Conservation (phyloP, 225 moss, liverwort and hornwort species). For the Sphagnum contortum region DNA sequence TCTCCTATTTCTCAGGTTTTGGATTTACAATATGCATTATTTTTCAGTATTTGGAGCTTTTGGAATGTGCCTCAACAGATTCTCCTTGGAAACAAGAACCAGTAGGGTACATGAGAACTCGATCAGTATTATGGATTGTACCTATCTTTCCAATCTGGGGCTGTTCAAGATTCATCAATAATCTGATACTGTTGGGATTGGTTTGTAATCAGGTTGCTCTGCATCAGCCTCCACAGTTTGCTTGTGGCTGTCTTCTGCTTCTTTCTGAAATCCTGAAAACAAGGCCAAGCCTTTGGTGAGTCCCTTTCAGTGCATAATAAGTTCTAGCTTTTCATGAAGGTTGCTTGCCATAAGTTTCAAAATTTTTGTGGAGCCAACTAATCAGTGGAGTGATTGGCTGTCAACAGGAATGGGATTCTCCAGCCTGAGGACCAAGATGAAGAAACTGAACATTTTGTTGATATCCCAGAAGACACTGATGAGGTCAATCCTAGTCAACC, state of each 20-base stretch:
- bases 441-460: slow-evolving; percentile 84
- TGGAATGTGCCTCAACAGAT: not conserved
- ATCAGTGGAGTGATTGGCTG: slow-evolving; percentile 8
- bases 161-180: not conserved
- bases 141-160: too few species aligned
- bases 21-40: not conserved
- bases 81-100: too few species aligned
- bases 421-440: slow-evolving; percentile 76
- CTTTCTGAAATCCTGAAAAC: slow-evolving; percentile 89
- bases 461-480: slow-evolving; percentile 41
- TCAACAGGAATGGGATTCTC: slow-evolving; percentile 68
- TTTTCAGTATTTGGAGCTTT: not conserved
- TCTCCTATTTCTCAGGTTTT: slow-evolving; percentile 5
- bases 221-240: slow-evolving; percentile 87
- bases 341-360: too few species aligned
- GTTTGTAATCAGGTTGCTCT: slow-evolving; percentile 54
- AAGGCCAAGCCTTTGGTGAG: slow-evolving; percentile 88
- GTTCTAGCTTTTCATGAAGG: too few species aligned
- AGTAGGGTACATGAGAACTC: too few species aligned
- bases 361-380: not conserved
- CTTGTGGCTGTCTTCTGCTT: slow-evolving; percentile 75
- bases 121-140: too few species aligned
- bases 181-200: not conserved
- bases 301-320: not conserved
- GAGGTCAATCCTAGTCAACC: slow-evolving; percentile 5